phyloP scores from a whole-genome alignment of 1,284 basidiomycete species.

The Sporisorium scitamineum region DNA sequence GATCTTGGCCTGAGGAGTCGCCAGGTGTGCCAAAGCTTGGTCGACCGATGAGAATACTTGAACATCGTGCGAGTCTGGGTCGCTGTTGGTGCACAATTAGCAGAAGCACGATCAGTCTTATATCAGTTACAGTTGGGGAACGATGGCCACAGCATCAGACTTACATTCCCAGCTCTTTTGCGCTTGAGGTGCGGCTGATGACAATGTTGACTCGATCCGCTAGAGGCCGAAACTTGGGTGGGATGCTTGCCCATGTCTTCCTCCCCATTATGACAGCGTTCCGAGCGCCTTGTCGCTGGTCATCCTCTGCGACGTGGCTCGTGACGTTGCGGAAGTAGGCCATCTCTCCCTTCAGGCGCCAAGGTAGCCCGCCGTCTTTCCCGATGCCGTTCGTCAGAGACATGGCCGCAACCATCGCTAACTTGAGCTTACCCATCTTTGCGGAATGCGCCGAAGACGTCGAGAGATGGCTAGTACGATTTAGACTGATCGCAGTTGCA shows the following conservation, averaged over 20 bases:
- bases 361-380: slow-evolving; percentile 79
- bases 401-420: slow-evolving; percentile 94
- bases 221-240: slow-evolving; percentile 86
- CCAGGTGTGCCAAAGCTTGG: slow-evolving; percentile 22
- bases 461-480: neutral
- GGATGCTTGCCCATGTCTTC: slow-evolving; percentile 98
- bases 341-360: slow-evolving; percentile 90
- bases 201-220: slow-evolving; percentile 83
- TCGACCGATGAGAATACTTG: slow-evolving; percentile 29
- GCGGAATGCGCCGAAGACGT: neutral
- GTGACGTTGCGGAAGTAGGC: slow-evolving; percentile 90
- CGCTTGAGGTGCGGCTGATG: slow-evolving; percentile 76
- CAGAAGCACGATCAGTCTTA: slow-evolving; percentile 21
- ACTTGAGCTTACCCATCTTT: slow-evolving; percentile 52
- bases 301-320: slow-evolving; percentile 71
- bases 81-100: slow-evolving; percentile 3
- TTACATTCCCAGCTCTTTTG: slow-evolving; percentile 77
- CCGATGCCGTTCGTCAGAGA: slow-evolving; percentile 91
- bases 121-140: slow-evolving; percentile 26
- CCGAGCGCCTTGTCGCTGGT: slow-evolving; percentile 46
- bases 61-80: slow-evolving; percentile 49
- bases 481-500: neutral
- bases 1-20: slow-evolving; percentile 11
- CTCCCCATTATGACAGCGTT: slow-evolving; percentile 96
- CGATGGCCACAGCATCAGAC: slow-evolving; percentile 5